Conservation (phyloP, 2,329 filamentous ascomycete species). For the Berkeleyomyces rouxiae region DNA sequence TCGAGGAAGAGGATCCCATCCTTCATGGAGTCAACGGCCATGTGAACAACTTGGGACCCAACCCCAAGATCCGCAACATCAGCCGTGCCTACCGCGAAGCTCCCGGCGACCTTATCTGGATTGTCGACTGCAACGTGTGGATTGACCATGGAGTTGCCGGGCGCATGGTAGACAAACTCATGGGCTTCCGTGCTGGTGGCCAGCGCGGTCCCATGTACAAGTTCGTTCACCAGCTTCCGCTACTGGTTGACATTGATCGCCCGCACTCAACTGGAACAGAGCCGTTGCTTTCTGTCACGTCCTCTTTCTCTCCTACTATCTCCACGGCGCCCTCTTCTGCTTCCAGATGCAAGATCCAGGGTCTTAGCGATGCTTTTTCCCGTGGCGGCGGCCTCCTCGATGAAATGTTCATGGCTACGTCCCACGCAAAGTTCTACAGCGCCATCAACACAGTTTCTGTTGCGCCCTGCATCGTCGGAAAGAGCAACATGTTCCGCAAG, state of each 20-base stretch:
- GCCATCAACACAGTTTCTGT: slow-evolving; percentile 88
- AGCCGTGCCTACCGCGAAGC: slow-evolving; percentile 84
- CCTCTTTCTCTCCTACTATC: not conserved
- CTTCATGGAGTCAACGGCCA: slow-evolving; percentile 38
- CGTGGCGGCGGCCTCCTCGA: slow-evolving; percentile 68
- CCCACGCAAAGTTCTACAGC: slow-evolving; percentile 93
- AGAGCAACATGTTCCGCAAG: slow-evolving; percentile 96
- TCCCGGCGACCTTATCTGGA: slow-evolving; percentile 77
- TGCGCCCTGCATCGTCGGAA: slow-evolving; percentile 87
- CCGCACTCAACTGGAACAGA: not conserved
- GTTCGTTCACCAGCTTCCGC: slow-evolving; percentile 84
- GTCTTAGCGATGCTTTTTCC: slow-evolving; percentile 20
- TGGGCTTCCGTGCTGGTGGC: slow-evolving; percentile 42
- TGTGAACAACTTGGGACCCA: slow-evolving; percentile 57
- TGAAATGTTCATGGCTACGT: slow-evolving; percentile 84
- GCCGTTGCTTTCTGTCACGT: slow-evolving; percentile 13
- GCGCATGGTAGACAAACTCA: slow-evolving; percentile 77
- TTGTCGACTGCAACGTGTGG: slow-evolving; percentile 96
- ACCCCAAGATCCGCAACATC: slow-evolving; percentile 97
- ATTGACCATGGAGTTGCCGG: slow-evolving; percentile 61
- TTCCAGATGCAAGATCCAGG: not conserved
- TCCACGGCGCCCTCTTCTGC: not conserved
- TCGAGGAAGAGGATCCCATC: slow-evolving; percentile 68
- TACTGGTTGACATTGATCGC: slow-evolving; percentile 59
- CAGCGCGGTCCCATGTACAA: slow-evolving; percentile 47